A percentile compares a stretch with the other conserved stretches of the same genome.
These are phyloP conservation scores for Pochonia chlamydosporia DNA, from an alignment of 2,329 filamentous ascomycete genomes.

Conservation along the genomic window DNA sequence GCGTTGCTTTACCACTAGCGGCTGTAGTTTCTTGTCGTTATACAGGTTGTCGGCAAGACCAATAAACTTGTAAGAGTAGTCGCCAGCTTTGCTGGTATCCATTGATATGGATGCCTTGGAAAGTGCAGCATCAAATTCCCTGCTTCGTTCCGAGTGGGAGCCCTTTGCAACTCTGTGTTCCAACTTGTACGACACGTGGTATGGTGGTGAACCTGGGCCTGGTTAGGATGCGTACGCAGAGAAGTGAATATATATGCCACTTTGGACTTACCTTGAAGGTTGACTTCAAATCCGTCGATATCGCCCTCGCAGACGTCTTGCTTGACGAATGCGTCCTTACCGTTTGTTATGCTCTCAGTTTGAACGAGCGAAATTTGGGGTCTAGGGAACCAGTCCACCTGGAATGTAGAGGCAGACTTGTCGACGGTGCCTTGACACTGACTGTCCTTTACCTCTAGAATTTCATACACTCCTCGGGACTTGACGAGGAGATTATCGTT, in stretches of 20 bases:
- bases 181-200: slow-evolving; percentile 75
- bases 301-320: slow-evolving; percentile 90
- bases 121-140: slow-evolving; percentile 71
- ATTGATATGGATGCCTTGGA: slow-evolving; percentile 73
- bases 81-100: slow-evolving; percentile 77
- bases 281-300: slow-evolving; percentile 80
- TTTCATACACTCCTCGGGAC: slow-evolving; percentile 69
- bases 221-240: slow-evolving; percentile 21
- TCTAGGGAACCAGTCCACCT: slow-evolving; percentile 78
- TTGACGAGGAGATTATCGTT: slow-evolving; percentile 67
- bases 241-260: neutral
- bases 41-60: slow-evolving; percentile 84
- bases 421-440: slow-evolving; percentile 81
- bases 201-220: slow-evolving; percentile 65
- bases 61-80: slow-evolving; percentile 81
- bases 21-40: slow-evolving; percentile 60
- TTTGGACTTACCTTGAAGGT: slow-evolving; percentile 59
- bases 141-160: slow-evolving; percentile 57
- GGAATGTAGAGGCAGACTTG: slow-evolving; percentile 64
- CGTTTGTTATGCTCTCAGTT: slow-evolving; percentile 51
- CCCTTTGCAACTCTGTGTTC: slow-evolving; percentile 65
- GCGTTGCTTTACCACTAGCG: slow-evolving; percentile 69
- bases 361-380: slow-evolving; percentile 65
- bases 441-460: slow-evolving; percentile 69
- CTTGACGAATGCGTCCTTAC: slow-evolving; percentile 58